Base-by-base conservation (phyloP, 139 green algal genomes). In the Chlorella sorokiniana region DNA sequence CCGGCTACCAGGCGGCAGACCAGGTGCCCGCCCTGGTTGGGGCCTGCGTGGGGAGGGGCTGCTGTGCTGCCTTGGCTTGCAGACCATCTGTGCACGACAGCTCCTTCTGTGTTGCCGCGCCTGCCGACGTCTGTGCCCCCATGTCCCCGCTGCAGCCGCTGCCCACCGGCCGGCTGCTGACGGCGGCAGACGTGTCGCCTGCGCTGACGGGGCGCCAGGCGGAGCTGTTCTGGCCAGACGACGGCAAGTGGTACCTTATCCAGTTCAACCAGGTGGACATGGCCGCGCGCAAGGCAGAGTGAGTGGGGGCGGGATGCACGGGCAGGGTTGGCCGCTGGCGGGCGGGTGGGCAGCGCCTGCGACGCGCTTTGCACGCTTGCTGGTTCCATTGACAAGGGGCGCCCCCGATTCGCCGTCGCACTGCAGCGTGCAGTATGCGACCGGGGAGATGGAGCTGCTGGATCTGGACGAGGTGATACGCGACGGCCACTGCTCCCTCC, bases 191-290 rank as follows among this genome's bases (percentile, higher is more conserved):
- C 52, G 79, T 96, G 27, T 86, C 75, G 0, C 85, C 84, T 1
- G 61, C 79, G 22, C 81, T 97, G 20, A 87, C 87, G 64, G 93
- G 94, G 31, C 82, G 92, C 67, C 88, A 94, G 80, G 92, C 92
- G 40, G 93, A 97, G 92, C 86, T 98, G 35, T 97, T 93, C 81
- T 98, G 95, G 95, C 95, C 95, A 2, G 95, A 97, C 78, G 94
- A 98, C 86, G 84, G 75, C 38, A 81, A 81, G 75, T 81, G 75
- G 75, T 81, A 81, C 75, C 75, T 81, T 41, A 81, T 81, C 59
- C 59, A 81, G 75, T 72, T 81, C 75, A 70, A 72, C 29, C n/a
- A 40, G 5, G 61, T 81, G 40, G 41, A 81, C 59, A 18, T 61
- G 40, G 75, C 59, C 75, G n/a, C 40, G 1, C 56, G 59, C 75